A percentile compares a stretch with the other conserved stretches of the same genome.
phyloP scores from a whole-genome alignment of 2,329 filamentous ascomycete species.

The Hymenoscyphus linearis region DNA sequence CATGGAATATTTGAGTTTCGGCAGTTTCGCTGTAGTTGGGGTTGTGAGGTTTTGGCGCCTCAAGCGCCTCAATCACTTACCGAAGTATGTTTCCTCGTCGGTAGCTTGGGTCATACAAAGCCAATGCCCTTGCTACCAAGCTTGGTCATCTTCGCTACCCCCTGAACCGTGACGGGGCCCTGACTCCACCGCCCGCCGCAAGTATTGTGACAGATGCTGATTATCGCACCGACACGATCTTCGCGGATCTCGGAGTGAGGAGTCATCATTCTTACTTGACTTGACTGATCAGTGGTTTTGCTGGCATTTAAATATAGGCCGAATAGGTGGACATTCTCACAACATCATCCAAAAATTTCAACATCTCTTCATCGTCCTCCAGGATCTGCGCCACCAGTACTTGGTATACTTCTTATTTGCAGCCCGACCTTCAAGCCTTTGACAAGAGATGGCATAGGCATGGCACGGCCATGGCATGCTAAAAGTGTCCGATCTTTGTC shows the following conservation, averaged over 20 bases:
- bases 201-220: too few species aligned
- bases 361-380: neutral
- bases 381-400: neutral
- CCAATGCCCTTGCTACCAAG: neutral
- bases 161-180: neutral
- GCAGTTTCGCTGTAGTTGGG: neutral
- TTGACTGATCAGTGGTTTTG: neutral
- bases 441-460: neutral
- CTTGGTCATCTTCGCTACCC: neutral
- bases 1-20: neutral
- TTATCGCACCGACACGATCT: neutral
- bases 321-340: neutral
- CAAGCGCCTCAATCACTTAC: conserved; percentile 9
- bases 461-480: neutral
- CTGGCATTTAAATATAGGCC: neutral
- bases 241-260: conserved; percentile 6
- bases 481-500: neutral
- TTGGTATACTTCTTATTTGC: too few species aligned
- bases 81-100: neutral
- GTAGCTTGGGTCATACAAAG: neutral
- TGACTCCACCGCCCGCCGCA: neutral
- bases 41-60: conserved; percentile 4
- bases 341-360: neutral
- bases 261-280: neutral
- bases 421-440: neutral